Percentiles rank a stretch among this genome's conserved stretches.
These are phyloP conservation scores for Lecanicillium sp. DNA, from an alignment of 2,329 filamentous ascomycete genomes.

Conservation along the genomic window DNA sequence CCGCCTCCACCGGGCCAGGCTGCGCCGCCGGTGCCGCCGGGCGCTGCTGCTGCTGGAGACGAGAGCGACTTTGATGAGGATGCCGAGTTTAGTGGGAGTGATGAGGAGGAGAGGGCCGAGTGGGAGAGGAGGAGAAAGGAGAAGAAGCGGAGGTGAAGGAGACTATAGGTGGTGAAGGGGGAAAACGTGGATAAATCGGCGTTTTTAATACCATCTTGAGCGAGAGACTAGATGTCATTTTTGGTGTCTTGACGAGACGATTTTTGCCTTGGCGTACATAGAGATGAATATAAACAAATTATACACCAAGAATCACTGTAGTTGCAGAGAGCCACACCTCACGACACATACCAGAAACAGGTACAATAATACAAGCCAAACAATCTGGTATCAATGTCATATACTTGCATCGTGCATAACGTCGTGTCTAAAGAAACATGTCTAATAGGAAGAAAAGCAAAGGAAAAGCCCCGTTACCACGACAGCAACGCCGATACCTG, in stretches of 20 bases:
- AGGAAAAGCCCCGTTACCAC: not conserved
- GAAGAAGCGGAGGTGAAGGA: conserved; percentile 20
- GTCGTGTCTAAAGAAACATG: too few species aligned
- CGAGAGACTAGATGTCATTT: too few species aligned
- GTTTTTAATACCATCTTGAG: too few species aligned
- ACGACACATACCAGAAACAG: too few species aligned
- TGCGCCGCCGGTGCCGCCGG: conserved; percentile 9
- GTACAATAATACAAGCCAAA: not conserved
- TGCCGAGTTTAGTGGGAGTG: conserved; percentile 56
- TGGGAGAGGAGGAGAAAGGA: conserved; percentile 46
- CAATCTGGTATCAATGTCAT: conserved; percentile 4
- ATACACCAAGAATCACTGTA: too few species aligned
- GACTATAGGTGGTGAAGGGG: too few species aligned
- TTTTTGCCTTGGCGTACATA: too few species aligned
- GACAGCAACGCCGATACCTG: not conserved
- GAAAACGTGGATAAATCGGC: too few species aligned
- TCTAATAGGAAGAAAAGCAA: not conserved
- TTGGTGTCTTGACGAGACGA: too few species aligned
- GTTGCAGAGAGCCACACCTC: too few species aligned
- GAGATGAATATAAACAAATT: too few species aligned
- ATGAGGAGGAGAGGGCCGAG: conserved; percentile 56
- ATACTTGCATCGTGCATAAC: not conserved
- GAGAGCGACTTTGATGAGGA: conserved; percentile 37
- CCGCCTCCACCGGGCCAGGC: conserved; percentile 10
- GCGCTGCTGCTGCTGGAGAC: conserved; percentile 18